phyloP scores from a whole-genome alignment of 2,329 filamentous ascomycete genomes.

The Epichloe baconii region DNA sequence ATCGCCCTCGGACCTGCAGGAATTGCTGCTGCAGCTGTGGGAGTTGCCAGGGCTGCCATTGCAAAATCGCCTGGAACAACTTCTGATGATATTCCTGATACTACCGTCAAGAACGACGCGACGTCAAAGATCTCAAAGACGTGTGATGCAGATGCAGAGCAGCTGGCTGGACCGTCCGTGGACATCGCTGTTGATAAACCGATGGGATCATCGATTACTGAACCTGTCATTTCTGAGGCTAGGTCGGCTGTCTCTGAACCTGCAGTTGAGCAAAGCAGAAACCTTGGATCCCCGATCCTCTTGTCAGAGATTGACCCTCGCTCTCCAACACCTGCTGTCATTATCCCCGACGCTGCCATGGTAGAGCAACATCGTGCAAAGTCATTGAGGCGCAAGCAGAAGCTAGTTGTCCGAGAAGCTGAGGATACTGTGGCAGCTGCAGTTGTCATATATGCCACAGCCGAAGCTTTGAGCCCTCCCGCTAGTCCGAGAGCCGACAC shows the following conservation, averaged over 20 bases:
- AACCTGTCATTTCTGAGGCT: not conserved
- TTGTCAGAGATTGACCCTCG: conserved; percentile 10
- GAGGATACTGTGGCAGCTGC: conserved; percentile 42
- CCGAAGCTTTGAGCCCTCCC: conserved; percentile 31
- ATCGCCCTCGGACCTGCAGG: not conserved
- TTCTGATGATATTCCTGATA: not conserved
- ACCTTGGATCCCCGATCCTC: not conserved
- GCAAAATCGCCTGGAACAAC: not conserved
- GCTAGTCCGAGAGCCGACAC: conserved; percentile 16
- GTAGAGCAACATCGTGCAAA: conserved; percentile 26
- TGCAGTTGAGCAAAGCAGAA: not conserved
- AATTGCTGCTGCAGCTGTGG: not conserved
- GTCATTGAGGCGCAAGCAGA: conserved; percentile 32
- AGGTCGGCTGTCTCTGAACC: not conserved
- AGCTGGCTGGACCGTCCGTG: not conserved
- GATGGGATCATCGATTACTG: not conserved
- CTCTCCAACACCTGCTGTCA: conserved; percentile 33
- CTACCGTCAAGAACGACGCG: not conserved
- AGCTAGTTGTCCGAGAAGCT: conserved; percentile 29
- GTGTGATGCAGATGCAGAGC: not conserved
- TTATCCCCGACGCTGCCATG: conserved; percentile 29
- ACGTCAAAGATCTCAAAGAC: not conserved
- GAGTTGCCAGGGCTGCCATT: not conserved
- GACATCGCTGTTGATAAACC: not conserved
- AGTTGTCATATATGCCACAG: conserved; percentile 40